Conservation (phyloP, 805 yeast genomes). For the Saccharomycopsis schoenii region DNA sequence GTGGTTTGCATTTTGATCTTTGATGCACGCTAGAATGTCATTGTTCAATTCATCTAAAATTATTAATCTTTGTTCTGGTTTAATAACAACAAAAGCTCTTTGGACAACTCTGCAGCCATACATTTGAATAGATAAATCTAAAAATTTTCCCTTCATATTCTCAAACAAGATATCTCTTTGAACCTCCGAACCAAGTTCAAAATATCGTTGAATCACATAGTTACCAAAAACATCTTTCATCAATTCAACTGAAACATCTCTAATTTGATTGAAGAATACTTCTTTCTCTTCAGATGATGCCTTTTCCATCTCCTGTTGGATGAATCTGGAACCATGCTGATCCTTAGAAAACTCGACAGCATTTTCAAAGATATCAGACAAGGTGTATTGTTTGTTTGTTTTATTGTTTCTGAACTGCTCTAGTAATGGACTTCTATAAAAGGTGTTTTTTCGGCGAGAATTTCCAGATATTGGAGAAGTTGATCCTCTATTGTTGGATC, state of each 20-base stretch:
- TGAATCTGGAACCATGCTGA: slow-evolving; percentile 95
- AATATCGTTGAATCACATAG: slow-evolving; percentile 89
- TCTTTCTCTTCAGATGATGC: slow-evolving; percentile 66
- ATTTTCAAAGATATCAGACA: slow-evolving; percentile 74
- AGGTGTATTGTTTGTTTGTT: slow-evolving; percentile 45
- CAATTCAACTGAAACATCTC: slow-evolving; percentile 61
- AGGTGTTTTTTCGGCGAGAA: slow-evolving; percentile 28
- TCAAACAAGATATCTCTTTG: slow-evolving; percentile 64
- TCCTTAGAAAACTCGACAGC: slow-evolving; percentile 89
- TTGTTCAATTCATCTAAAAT: slow-evolving; percentile 63
- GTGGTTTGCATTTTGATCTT: slow-evolving; percentile 97
- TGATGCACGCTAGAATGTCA: slow-evolving; percentile 57
- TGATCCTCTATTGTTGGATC: slow-evolving; percentile 5
- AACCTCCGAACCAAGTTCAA: slow-evolving; percentile 66
- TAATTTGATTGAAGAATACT: slow-evolving; percentile 72
- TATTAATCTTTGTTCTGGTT: slow-evolving; percentile 50
- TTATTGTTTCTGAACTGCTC: slow-evolving; percentile 74
- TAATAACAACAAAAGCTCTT: slow-evolving; percentile 72
- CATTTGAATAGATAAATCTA: slow-evolving; percentile 80
- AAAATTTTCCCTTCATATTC: slow-evolving; percentile 64
- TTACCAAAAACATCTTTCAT: slow-evolving; percentile 98
- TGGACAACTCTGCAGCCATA: slow-evolving; percentile 98
- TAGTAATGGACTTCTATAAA: slow-evolving; percentile 65
- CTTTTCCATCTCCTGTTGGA: slow-evolving; percentile 72
- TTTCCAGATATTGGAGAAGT: slow-evolving; percentile 4